Conservation (phyloP, 305 asterid genomes). For the Solanum hybrid region DNA sequence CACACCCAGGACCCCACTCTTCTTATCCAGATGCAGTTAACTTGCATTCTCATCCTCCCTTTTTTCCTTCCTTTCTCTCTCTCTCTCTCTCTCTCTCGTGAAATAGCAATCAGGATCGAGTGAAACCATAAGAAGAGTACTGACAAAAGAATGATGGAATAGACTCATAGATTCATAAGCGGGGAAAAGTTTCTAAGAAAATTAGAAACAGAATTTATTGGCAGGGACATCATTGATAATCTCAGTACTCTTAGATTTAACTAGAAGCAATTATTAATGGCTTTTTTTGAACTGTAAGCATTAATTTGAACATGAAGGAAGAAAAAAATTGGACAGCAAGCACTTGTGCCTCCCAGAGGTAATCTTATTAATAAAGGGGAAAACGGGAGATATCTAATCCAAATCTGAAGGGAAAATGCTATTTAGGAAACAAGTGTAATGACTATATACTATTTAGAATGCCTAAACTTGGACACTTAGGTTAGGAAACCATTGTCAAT, state of each 20-base stretch:
- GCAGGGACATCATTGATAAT: neutral
- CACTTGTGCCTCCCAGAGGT: neutral
- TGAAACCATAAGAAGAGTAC: neutral
- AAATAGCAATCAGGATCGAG: neutral
- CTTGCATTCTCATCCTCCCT: neutral
- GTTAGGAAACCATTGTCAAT: neutral
- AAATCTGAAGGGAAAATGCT: neutral
- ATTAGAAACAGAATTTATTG: neutral
- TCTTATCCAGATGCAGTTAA: neutral
- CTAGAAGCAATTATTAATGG: neutral
- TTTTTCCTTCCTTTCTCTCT: neutral
- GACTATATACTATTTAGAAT: neutral
- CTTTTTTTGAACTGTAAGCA: neutral
- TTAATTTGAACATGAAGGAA: neutral
- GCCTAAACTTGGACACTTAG: neutral
- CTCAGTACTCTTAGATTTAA: neutral
- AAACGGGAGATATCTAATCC: neutral
- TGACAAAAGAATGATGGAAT: neutral
- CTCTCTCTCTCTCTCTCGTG: neutral
- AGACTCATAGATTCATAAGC: neutral
- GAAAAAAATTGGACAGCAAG: neutral
- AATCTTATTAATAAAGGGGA: neutral
- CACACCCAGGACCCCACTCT: neutral
- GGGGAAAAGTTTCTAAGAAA: neutral
- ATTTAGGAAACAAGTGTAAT: neutral